Evolutionary conservation across 192 early-diverging fungal genomes (phyloP).

Genomic region (Funneliformis geosporum): DNA sequence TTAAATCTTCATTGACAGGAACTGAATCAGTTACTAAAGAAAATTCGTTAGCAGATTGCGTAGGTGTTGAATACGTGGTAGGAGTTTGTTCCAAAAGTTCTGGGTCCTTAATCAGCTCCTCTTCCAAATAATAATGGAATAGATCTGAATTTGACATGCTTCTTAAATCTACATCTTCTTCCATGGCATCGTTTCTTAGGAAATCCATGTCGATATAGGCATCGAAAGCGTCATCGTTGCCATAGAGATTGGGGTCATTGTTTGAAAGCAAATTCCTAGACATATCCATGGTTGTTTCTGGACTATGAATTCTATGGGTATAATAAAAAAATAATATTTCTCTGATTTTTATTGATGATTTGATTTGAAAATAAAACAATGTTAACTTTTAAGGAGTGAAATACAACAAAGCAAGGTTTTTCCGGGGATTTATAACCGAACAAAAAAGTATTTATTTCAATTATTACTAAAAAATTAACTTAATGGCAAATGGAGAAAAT

Average conservation of each 20-base stretch:
- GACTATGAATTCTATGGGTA: no score
- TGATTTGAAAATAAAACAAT: no score
- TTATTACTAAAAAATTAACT: no score
- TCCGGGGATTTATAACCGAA: no score
- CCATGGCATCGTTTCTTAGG: constrained; percentile 24
- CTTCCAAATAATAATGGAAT: constrained; percentile 30
- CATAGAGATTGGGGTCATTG: constrained; percentile 7
- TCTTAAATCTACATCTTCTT: constrained; percentile 26
- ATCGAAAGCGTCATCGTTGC: constrained; percentile 19
- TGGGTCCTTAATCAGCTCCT: constrained; percentile 14
- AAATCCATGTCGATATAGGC: constrained; percentile 22
- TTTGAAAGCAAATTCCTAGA: not conserved
- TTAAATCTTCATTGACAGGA: not conserved
- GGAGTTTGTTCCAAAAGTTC: not conserved
- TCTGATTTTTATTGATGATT: no score
- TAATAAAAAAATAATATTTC: no score
- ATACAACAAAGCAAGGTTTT: no score
- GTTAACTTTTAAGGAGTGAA: no score
- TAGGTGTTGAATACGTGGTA: not conserved
- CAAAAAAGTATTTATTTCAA: no score
- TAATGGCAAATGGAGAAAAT: no score
- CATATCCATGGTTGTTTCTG: not conserved
- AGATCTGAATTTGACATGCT: constrained; percentile 26
- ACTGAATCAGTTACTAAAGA: constrained; percentile 2
- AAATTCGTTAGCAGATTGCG: constrained; percentile 11